phyloP scores from a whole-genome alignment of 768 basidiomycete species.

The Tubosaeta sp. region DNA sequence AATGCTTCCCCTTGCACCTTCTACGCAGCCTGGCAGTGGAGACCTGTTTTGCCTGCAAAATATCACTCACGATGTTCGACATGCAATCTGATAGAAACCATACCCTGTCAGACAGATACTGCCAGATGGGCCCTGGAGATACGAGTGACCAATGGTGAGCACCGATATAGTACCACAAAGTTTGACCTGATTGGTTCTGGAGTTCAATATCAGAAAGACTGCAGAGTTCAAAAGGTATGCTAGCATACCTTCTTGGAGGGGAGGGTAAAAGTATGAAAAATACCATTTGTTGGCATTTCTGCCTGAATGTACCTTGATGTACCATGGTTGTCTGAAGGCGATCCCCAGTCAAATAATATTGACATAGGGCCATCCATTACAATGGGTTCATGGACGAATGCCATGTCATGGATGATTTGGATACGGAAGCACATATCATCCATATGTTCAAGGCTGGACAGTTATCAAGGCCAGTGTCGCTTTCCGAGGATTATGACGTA shows the following conservation, averaged over 20 bases:
- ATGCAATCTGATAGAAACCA: not conserved
- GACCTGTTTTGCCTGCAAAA: conserved; percentile 28
- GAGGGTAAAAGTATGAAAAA: conserved; percentile 51
- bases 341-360: conserved; percentile 54
- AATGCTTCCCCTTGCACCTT: conserved; percentile 31
- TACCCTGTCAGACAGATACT: conserved; percentile 35
- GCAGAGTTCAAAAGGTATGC: not conserved
- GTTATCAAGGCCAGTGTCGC: not conserved
- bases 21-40: conserved; percentile 34
- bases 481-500: conserved; percentile 1
- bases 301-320: conserved; percentile 33
- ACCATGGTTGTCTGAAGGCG: conserved; percentile 28
- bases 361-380: conserved; percentile 46
- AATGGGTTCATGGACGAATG: conserved; percentile 54
- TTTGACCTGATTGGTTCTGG: conserved; percentile 29
- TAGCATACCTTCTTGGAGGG: conserved; percentile 40
- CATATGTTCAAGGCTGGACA: conserved; percentile 32
- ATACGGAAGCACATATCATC: conserved; percentile 42
- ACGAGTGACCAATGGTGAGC: conserved; percentile 41
- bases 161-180: conserved; percentile 48
- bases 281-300: conserved; percentile 11
- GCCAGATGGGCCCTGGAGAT: conserved; percentile 36
- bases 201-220: conserved; percentile 3
- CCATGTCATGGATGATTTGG: conserved; percentile 35
- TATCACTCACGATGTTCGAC: not conserved